Evolutionary conservation across 2,329 filamentous ascomycete genomes (phyloP), one percentile per base, ranked within the genome.

Genomic region (Volutella citrinella): DNA sequence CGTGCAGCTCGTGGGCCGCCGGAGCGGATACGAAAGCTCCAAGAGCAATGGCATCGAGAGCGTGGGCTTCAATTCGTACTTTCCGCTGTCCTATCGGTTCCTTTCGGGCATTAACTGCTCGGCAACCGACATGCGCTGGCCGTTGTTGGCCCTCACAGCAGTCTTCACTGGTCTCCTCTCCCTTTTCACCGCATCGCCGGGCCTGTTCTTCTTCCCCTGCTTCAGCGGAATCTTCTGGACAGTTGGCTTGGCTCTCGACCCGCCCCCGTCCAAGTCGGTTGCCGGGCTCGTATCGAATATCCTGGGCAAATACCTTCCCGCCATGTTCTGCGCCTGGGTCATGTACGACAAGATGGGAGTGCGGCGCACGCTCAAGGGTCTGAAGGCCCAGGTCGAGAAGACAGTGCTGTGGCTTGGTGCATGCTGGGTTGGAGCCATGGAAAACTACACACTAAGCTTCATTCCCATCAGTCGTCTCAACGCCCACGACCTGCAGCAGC

Each of bases 391-490:
- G 56, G 52, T 95, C 26, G 91, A 95, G 55, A 96, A 95, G 69
- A 87, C 88, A 0, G 63, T 97, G 4, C 71, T 97, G 18, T 97
- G 89, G 84, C 70, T 98, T 1, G 90, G 90, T 2, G 83, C 81
- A 7, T 89, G 85, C 55, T 98, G 94, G 84, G 79, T 96, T 23
- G 93, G 90, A 12, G 83, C 87, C 2, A 65, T 98, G 47, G 91
- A 91, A 54, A 97, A 97, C 63, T 94, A 96, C 63, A 97, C 93
- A 0, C 87, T 98, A 54, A 85, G 88, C 51, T 84, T 87, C 64
- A 96, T 98, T 42, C 93, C 93, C 0, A 93, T 98, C 46, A 80
- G 89, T 60, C 83, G 93, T 4, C 73, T 98, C n/a, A 97, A 87
- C 8, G 80, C 83, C 0, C 88, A 94, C 57, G 93, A 98, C 55